Percentiles rank a stretch among this genome's conserved stretches.
Evolutionary conservation across 2,329 filamentous ascomycete genomes (phyloP).

Genomic region (Penicillium decumbens): DNA sequence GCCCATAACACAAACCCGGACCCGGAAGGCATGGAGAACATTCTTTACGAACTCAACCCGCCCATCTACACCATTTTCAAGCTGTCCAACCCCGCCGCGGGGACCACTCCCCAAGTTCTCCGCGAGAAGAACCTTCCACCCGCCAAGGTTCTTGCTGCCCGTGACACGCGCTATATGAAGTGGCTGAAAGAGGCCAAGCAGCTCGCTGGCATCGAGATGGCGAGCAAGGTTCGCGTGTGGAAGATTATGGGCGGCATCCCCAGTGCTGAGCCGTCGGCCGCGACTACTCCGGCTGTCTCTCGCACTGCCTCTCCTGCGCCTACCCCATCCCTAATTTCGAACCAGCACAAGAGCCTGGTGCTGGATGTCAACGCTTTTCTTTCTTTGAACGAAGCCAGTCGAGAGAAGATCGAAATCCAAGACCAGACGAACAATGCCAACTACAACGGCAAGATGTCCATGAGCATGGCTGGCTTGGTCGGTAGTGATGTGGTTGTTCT

Average conservation of each 20-base stretch:
- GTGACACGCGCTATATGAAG: constrained; percentile 63
- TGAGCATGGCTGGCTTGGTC: constrained; percentile 64
- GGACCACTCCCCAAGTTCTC: constrained; percentile 56
- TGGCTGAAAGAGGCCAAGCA: constrained; percentile 73
- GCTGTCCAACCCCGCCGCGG: constrained; percentile 57
- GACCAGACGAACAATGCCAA: constrained; percentile 71
- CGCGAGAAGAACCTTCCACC: constrained; percentile 60
- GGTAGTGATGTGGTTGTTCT: constrained; percentile 73
- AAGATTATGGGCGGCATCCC: constrained; percentile 50
- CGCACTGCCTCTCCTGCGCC: constrained; percentile 44
- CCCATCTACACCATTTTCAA: constrained; percentile 82
- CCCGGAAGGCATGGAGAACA: constrained; percentile 57
- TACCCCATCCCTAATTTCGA: constrained; percentile 39
- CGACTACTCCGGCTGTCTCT: constrained; percentile 43
- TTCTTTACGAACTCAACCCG: constrained; percentile 78
- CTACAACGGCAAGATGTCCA: constrained; percentile 67
- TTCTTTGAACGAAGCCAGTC: constrained; percentile 58
- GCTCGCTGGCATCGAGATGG: constrained; percentile 60
- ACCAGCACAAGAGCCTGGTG: constrained; percentile 49
- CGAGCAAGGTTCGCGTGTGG: constrained; percentile 74
- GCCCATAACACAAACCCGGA: constrained; percentile 67
- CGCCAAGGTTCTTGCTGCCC: constrained; percentile 64
- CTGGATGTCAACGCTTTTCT: constrained; percentile 61
- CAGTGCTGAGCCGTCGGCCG: constrained; percentile 43
- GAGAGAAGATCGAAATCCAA: constrained; percentile 58